phyloP scores from a whole-genome alignment of 2,329 filamentous ascomycete species.

The Xylariaceae sp. region DNA sequence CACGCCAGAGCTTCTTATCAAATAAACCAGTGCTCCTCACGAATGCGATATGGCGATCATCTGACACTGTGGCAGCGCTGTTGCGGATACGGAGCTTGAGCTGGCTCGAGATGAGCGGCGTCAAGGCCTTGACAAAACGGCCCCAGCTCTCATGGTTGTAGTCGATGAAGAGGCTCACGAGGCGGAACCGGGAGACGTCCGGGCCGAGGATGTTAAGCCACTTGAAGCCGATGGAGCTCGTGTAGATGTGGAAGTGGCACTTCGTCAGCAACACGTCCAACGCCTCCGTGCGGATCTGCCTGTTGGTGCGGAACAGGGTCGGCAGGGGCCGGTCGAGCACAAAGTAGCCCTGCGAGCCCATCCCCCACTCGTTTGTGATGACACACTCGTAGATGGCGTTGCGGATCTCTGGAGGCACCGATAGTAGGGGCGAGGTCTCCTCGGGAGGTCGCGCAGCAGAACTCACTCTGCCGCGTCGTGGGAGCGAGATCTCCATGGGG shows the following conservation, averaged over 20 bases:
- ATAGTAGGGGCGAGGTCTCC: conserved; percentile 1
- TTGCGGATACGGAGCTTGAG: conserved; percentile 17
- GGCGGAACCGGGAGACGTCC: conserved; percentile 18
- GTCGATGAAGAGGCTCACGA: conserved; percentile 18
- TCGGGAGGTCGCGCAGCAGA: background rate
- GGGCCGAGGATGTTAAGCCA: conserved; percentile 17
- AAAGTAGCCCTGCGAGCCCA: conserved; percentile 13
- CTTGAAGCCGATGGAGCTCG: conserved; percentile 14
- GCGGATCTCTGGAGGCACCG: conserved; percentile 17
- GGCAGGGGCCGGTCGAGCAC: conserved; percentile 19
- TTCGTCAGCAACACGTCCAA: conserved; percentile 20
- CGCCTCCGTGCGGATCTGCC: conserved; percentile 18
- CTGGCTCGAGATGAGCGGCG: conserved; percentile 10
- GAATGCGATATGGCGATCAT: background rate
- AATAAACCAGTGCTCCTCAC: conserved; percentile 4
- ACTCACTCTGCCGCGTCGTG: background rate
- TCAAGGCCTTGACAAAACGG: conserved; percentile 11
- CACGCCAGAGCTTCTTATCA: conserved; percentile 8
- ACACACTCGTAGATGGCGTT: conserved; percentile 16
- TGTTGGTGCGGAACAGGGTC: conserved; percentile 18
- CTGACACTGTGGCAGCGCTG: conserved; percentile 8
- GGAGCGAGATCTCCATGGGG: background rate
- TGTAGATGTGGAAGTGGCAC: conserved; percentile 21
- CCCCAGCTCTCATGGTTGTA: conserved; percentile 11
- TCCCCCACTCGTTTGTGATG: conserved; percentile 13